phyloP scores from a whole-genome alignment of 106 monocot species.

The Gastrodia elata region DNA sequence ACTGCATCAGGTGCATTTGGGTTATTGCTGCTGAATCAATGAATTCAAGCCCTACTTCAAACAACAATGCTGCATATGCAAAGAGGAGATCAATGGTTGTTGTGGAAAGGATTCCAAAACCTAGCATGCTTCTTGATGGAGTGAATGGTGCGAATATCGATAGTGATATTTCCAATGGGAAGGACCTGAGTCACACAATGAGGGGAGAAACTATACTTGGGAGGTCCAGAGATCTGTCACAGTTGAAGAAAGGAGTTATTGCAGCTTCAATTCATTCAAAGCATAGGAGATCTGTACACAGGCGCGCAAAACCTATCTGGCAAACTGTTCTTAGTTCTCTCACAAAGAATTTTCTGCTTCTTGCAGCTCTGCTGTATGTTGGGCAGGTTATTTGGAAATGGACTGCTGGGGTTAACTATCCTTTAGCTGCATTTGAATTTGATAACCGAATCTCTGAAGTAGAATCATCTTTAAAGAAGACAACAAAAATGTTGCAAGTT shows the following conservation, averaged over 20 bases:
- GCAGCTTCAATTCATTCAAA: constrained; percentile 24
- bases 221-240: constrained; percentile 22
- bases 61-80: constrained; percentile 13
- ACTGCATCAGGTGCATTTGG: neutral
- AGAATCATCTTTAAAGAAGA: constrained; percentile 61
- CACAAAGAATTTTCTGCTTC: constrained; percentile 48
- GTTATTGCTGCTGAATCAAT: constrained; percentile 19
- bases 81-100: constrained; percentile 36
- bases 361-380: constrained; percentile 48
- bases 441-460: constrained; percentile 67
- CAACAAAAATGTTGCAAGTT: constrained; percentile 68
- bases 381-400: constrained; percentile 52
- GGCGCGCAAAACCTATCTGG: constrained; percentile 41
- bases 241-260: constrained; percentile 25
- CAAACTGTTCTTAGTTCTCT: constrained; percentile 49
- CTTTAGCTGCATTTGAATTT: constrained; percentile 39
- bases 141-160: constrained; percentile 17
- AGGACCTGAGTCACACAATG: constrained; percentile 48
- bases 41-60: constrained; percentile 8
- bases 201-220: constrained; percentile 40
- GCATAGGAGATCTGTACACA: constrained; percentile 33
- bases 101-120: constrained; percentile 27
- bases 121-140: constrained; percentile 17
- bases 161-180: constrained; percentile 22
- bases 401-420: constrained; percentile 19